Conservation (phyloP, 352 stramenopile species). For the Stramenopiles sp. region DNA sequence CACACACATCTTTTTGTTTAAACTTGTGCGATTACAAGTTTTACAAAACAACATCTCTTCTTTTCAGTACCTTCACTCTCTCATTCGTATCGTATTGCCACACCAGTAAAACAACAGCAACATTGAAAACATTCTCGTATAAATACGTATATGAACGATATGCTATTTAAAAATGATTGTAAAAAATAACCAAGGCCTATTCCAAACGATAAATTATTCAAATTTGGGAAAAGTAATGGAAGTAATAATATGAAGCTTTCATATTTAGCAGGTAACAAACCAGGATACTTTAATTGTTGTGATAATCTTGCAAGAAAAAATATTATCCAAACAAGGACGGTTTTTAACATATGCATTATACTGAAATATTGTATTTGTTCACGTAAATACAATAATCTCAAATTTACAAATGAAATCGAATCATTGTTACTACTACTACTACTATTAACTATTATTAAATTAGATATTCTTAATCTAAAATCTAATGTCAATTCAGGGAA, state of each 20-base stretch:
- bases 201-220: neutral
- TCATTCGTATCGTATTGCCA: too few relatives aligned
- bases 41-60: too few relatives aligned
- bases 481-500: neutral
- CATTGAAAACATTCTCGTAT: neutral
- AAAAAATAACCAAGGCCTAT: neutral
- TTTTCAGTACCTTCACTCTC: too few relatives aligned
- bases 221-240: neutral
- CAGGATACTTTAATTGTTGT: neutral
- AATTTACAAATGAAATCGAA: neutral
- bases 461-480: neutral
- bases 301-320: neutral
- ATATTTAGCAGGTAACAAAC: neutral
- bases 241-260: neutral
- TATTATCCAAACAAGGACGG: neutral
- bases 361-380: neutral
- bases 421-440: neutral
- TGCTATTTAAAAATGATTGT: neutral
- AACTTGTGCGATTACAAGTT: too few relatives aligned
- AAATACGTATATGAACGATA: neutral
- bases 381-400: neutral
- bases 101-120: neutral
- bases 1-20: too few relatives aligned
- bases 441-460: neutral
- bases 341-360: neutral